Evolutionary conservation across 116 monocot species (phyloP).

Genomic region (Dioscorea cayenensis): DNA sequence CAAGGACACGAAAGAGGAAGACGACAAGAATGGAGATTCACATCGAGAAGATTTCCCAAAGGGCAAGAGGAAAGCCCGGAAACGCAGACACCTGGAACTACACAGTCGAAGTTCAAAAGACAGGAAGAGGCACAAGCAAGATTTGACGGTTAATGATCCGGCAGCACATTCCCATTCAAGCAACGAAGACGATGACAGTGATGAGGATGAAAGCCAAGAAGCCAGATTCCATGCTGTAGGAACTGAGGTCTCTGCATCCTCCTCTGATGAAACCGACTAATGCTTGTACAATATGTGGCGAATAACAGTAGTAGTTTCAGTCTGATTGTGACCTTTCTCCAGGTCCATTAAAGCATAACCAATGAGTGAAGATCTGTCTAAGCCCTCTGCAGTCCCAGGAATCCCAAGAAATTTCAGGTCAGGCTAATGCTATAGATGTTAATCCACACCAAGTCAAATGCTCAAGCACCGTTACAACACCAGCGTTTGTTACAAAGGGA

Average conservation of each 20-base stretch:
- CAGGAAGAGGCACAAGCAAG: slow-evolving; percentile 21
- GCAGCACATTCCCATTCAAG: slow-evolving; percentile 45
- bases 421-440: too few species aligned
- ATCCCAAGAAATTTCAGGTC: not conserved
- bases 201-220: slow-evolving; percentile 31
- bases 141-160: slow-evolving; percentile 28
- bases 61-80: slow-evolving; percentile 62
- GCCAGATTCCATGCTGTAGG: slow-evolving; percentile 8
- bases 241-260: slow-evolving; percentile 20
- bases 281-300: not conserved
- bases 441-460: too few species aligned
- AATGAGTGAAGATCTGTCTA: not conserved
- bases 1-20: slow-evolving; percentile 12
- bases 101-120: slow-evolving; percentile 22
- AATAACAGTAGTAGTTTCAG: not conserved
- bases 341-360: too few species aligned
- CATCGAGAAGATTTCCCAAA: slow-evolving; percentile 56
- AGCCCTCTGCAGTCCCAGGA: not conserved
- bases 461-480: too few species aligned
- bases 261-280: slow-evolving; percentile 30
- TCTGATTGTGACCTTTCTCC: not conserved
- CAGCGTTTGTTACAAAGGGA: too few species aligned
- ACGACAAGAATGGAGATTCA: slow-evolving; percentile 29
- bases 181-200: slow-evolving; percentile 34
- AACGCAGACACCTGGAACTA: slow-evolving; percentile 53